A percentile compares a stretch with the other conserved stretches of the same genome.
These are phyloP conservation scores for Rosa chinensis DNA, from an alignment of 306 rosid genomes.

Conservation along the genomic window DNA sequence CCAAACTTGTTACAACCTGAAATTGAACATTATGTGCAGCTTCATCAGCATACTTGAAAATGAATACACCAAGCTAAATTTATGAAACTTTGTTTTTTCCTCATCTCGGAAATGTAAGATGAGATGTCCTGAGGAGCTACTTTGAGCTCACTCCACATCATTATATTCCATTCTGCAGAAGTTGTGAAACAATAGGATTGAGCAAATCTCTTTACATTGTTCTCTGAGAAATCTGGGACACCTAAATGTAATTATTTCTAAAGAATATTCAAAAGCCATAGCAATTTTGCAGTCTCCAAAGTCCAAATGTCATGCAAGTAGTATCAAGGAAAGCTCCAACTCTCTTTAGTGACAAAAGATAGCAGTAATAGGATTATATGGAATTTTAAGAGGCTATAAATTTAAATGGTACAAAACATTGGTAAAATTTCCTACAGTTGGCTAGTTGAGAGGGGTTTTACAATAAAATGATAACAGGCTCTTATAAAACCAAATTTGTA, in stretches of 20 bases:
- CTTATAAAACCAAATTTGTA: background rate
- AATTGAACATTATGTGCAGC: conserved; percentile 15
- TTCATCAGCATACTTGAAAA: conserved; percentile 4
- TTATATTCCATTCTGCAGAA: background rate
- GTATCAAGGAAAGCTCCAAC: background rate
- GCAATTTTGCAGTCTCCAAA: background rate
- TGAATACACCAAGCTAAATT: background rate
- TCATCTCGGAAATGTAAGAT: background rate
- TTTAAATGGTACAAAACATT: background rate
- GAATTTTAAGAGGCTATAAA: background rate
- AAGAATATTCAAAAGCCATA: background rate
- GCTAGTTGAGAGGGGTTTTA: background rate
- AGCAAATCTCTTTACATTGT: background rate
- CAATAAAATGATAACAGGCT: background rate
- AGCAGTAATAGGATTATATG: background rate
- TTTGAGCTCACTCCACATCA: conserved; percentile 3
- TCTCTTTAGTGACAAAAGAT: background rate
- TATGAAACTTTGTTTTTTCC: background rate
- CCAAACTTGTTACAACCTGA: conserved; percentile 95
- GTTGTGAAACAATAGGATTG: background rate
- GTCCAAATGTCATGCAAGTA: background rate
- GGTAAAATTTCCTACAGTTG: background rate
- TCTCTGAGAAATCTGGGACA: background rate
- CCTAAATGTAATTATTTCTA: background rate
- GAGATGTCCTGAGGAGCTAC: background rate